phyloP scores from a whole-genome alignment of 2,329 filamentous ascomycete genomes.

The Botrytis porri region DNA sequence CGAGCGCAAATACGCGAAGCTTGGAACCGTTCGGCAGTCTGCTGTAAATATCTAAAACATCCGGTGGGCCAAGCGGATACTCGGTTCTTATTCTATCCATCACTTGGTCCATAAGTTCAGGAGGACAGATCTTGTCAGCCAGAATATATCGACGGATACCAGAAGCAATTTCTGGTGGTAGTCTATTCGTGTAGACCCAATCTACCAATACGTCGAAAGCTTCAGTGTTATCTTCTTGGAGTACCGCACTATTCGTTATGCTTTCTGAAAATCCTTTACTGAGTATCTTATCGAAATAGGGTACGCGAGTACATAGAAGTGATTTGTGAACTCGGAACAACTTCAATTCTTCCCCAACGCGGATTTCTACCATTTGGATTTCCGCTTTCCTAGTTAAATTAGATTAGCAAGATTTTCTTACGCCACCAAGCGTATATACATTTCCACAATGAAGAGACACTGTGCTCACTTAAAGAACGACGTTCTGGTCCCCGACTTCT shows the following conservation, averaged over 20 bases:
- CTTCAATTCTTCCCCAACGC: not conserved
- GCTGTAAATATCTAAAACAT: not conserved
- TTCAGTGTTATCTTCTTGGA: not conserved
- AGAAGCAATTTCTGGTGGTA: not conserved
- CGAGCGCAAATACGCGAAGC: not conserved
- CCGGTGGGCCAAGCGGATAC: accelerated
- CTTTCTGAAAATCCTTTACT: not conserved
- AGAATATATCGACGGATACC: not conserved
- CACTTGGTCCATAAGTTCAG: not conserved
- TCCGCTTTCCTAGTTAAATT: not conserved
- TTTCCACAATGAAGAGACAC: no score
- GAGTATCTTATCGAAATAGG: not conserved
- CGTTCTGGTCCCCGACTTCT: not conserved
- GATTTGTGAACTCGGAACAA: not conserved
- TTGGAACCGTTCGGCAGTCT: not conserved
- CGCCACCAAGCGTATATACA: not conserved
- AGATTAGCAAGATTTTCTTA: not conserved
- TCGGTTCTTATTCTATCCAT: accelerated
- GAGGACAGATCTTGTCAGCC: not conserved
- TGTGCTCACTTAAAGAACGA: no score
- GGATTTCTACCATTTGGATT: not conserved
- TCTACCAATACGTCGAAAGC: not conserved
- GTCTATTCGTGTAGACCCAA: not conserved
- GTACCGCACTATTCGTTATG: not conserved
- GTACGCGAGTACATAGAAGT: not conserved